Evolutionary conservation across 352 stramenopile species (phyloP).

Genomic region (Pseudoperonospora humuli): DNA sequence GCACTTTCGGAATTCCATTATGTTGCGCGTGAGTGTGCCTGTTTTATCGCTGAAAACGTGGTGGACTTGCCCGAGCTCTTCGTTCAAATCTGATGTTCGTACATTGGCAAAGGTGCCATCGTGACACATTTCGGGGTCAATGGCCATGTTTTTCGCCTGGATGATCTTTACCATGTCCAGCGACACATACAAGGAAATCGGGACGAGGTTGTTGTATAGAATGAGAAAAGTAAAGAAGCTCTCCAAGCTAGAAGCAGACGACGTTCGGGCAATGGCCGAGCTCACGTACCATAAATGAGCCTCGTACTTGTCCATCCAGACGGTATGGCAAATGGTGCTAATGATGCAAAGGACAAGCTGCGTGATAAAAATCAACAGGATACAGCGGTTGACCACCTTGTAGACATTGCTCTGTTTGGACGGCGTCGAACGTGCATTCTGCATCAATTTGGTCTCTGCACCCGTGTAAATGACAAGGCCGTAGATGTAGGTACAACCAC

Average conservation of each 20-base stretch:
- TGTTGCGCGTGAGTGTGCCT: constrained; percentile 89
- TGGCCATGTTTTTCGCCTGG: constrained; percentile 91
- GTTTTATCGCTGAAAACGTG: constrained; percentile 92
- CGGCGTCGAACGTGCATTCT: constrained; percentile 60
- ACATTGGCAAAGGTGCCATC: constrained; percentile 83
- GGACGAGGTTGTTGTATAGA: constrained; percentile 96
- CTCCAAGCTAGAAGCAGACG: no score
- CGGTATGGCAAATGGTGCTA: constrained; percentile 54
- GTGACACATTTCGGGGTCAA: constrained; percentile 89
- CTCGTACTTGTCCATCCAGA: no score
- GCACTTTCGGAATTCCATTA: constrained; percentile 94
- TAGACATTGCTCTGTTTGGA: constrained; percentile 86
- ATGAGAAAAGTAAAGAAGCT: no score
- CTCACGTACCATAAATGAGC: no score
- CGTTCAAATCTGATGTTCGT: constrained; percentile 77
- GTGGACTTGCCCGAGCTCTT: constrained; percentile 89
- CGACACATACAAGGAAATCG: constrained; percentile 96
- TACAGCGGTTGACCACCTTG: no score
- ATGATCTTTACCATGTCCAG: constrained; percentile 94
- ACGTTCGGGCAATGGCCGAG: no score
- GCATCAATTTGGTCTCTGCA: constrained; percentile 88
- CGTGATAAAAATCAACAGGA: constrained; percentile 71
- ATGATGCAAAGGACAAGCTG: constrained; percentile 56
- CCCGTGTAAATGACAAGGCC: constrained; percentile 87
- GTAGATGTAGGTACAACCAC: constrained; percentile 86